Evolutionary conservation across 345 rosid species (phyloP).

Genomic region (Eucalyptus erythrocorys): DNA sequence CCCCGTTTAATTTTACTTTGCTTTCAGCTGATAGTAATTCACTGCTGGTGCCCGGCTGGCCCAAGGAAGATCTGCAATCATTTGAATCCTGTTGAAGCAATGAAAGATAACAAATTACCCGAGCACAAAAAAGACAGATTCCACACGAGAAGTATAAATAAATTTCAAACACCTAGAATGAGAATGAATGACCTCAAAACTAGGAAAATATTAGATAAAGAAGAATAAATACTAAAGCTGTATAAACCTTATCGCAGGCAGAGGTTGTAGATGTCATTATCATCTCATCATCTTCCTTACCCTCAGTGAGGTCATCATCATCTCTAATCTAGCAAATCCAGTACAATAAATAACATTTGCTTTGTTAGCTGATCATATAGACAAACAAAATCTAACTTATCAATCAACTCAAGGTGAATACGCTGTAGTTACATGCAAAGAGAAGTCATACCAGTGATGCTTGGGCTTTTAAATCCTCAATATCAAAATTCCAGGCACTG

Average conservation of each 20-base stretch:
- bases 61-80: conserved; percentile 4
- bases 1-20: conserved; percentile 9
- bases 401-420: neutral
- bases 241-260: conserved; percentile 29
- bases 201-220: neutral
- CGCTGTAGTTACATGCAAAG: neutral
- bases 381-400: neutral
- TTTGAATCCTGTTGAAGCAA: conserved; percentile 16
- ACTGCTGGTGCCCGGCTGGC: conserved; percentile 13
- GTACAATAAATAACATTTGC: neutral
- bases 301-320: conserved; percentile 42
- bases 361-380: neutral
- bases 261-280: conserved; percentile 14
- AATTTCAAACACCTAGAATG: neutral
- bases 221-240: neutral
- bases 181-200: neutral
- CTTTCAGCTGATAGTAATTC: conserved; percentile 19
- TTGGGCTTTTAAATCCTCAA: conserved; percentile 90
- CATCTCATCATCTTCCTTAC: conserved; percentile 48
- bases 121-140: neutral
- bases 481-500: conserved; percentile 98
- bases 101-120: neutral
- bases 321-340: conserved; percentile 47
- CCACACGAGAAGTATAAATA: neutral
- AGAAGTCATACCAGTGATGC: conserved; percentile 71